These are phyloP conservation scores for Fraxinus dipetala DNA, from an alignment of 305 asterid genomes.

Conservation along the genomic window DNA sequence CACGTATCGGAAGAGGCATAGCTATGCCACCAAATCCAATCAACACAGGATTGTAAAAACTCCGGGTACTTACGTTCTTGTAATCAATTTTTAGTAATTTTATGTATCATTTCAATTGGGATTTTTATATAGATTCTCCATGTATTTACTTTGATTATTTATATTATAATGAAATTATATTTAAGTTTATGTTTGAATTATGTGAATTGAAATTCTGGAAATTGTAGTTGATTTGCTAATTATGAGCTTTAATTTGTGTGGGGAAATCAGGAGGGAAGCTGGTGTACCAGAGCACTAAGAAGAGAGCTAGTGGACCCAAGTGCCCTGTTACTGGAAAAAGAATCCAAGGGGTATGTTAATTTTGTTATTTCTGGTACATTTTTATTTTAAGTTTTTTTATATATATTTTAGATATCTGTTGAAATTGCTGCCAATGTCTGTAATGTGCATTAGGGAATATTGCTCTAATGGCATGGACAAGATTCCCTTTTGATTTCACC, in stretches of 20 bases:
- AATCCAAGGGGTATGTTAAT: constrained; percentile 75
- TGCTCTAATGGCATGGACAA: not conserved
- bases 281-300: constrained; percentile 72
- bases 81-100: not conserved
- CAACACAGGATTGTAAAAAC: constrained; percentile 74
- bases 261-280: constrained; percentile 66
- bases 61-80: constrained; percentile 41
- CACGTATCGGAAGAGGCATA: constrained; percentile 67
- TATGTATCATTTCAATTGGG: not conserved
- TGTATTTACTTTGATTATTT: not conserved
- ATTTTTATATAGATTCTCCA: not conserved
- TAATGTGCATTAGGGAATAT: not conserved
- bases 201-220: not conserved
- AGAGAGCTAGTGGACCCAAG: constrained; percentile 88
- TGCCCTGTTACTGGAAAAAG: constrained; percentile 90
- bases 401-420: not conserved
- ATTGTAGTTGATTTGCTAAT: not conserved
- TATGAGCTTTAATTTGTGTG: not conserved
- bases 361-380: not conserved
- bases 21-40: constrained; percentile 84
- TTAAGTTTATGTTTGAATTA: not conserved
- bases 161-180: not conserved
- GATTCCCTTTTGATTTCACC: not conserved
- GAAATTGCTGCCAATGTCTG: not conserved
- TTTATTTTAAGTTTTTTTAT: not conserved